Base-by-base conservation (phyloP, 805 yeast species). In the Lachancea fermentati region DNA sequence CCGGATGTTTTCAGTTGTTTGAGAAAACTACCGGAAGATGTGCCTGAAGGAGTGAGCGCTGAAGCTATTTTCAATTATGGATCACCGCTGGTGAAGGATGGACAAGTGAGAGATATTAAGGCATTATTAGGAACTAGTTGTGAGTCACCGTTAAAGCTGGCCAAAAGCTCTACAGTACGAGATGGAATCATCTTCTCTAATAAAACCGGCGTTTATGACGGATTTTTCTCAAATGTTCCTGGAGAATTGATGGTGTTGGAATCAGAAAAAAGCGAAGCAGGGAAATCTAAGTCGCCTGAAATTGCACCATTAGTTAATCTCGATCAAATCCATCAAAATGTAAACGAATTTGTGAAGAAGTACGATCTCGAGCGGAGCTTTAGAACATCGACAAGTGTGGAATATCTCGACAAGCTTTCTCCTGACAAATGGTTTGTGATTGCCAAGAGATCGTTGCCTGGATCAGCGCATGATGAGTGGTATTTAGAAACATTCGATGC, bases 401-500 rank as follows among this genome's bases (percentile, higher is more conserved):
- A 50, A 28, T 50, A 46, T 17, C 37, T 50, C 24, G 50, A 46
- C 28, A 48, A 44, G 30, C 16, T 42, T 16, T 45, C 51, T 12
- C 45, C 49, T 6, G 58, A 57, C 4, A 61, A 63, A 46, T 66
- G 70, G 69, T 48, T 51, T 2, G 26, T 66, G 7, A 52, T 54
- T 14, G 57, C 50, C 7, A 45, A 50, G 11, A 43, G 43, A 25
- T 38, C 47, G 24, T 56, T 45, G n/a, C 39, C 45, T 39, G 42
- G 29, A 30, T 22, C 37, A 18, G 55, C 50, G 3, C 18, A 50
- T 5, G 72, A 68, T 34, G 40, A 54, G 11, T 68, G 73, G 73
- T 65, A 57, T 47, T 61, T 61, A 41, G 64, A 67, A 30, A 52
- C 43, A 2, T 68, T 60, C 41, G 73, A 68, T 49, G 55, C 67